Conservation (phyloP, 768 basidiomycete species). For the Artomyces pyxidatus region DNA sequence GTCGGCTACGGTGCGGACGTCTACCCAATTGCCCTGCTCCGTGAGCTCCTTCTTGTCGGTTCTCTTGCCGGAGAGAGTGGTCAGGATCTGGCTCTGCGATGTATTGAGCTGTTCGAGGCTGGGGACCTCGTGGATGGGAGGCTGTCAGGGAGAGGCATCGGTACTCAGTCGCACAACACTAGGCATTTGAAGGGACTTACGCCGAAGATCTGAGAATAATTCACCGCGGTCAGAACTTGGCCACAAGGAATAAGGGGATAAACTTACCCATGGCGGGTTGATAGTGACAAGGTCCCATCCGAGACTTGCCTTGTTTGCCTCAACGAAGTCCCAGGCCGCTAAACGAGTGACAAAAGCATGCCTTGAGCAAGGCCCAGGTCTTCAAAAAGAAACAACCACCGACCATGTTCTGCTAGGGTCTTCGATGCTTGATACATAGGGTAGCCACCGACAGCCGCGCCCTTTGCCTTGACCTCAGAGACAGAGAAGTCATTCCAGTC, state of each 20-base stretch:
- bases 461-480: conserved; percentile 23
- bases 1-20: not conserved
- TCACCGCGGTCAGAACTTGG: no score
- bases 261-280: conserved; percentile 26
- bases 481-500: conserved; percentile 27
- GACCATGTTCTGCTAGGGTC: conserved; percentile 28
- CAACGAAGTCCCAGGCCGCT: conserved; percentile 28
- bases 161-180: not conserved
- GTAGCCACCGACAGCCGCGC: conserved; percentile 17
- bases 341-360: not conserved
- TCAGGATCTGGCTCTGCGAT: not conserved
- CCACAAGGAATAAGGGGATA: no score
- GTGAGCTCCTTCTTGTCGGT: not conserved
- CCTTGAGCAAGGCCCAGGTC: not conserved
- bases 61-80: not conserved
- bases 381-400: not conserved
- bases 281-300: conserved; percentile 27
- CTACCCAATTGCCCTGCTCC: not conserved
- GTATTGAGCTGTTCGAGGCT: not conserved
- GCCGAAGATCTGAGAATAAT: no score
- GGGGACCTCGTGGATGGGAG: conserved; percentile 2
- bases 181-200: not conserved
- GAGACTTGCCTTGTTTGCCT: conserved; percentile 18
- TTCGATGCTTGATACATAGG: conserved; percentile 26
- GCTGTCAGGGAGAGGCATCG: not conserved